These are phyloP conservation scores for Metarhizium rileyi DNA, from an alignment of 2,329 filamentous ascomycete genomes.

Conservation along the genomic window DNA sequence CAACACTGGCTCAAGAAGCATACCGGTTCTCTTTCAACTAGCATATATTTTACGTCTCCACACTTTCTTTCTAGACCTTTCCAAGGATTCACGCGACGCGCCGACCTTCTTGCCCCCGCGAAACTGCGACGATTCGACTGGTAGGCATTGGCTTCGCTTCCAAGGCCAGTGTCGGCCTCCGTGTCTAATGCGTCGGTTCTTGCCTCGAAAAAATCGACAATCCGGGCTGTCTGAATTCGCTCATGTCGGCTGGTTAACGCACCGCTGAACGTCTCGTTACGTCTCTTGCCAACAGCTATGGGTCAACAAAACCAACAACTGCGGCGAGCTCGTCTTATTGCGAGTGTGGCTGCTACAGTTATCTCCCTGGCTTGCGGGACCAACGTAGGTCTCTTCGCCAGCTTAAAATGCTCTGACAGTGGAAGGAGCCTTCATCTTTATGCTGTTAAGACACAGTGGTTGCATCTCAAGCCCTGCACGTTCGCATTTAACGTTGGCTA, in stretches of 20 bases:
- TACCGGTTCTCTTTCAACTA: too few relatives aligned
- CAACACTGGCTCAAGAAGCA: too few relatives aligned
- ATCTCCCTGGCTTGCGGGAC: slow-evolving; percentile 88
- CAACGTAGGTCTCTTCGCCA: slow-evolving; percentile 58
- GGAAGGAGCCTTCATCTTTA: too few relatives aligned
- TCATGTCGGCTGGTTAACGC: neutral
- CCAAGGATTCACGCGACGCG: too few relatives aligned
- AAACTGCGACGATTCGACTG: neutral
- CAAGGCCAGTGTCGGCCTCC: too few relatives aligned
- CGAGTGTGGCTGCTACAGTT: slow-evolving; percentile 73
- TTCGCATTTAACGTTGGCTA: neutral
- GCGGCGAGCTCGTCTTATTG: slow-evolving; percentile 61
- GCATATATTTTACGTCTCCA: too few relatives aligned
- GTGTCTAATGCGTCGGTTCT: neutral
- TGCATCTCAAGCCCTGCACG: too few relatives aligned
- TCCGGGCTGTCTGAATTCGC: neutral
- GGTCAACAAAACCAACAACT: slow-evolving; percentile 27
- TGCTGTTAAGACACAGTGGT: too few relatives aligned
- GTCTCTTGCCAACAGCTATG: slow-evolving; percentile 10
- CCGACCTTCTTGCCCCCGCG: neutral
- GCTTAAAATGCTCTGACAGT: too few relatives aligned
- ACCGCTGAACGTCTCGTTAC: neutral
- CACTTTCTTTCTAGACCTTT: too few relatives aligned
- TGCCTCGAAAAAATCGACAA: neutral
- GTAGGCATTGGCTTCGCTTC: neutral